A percentile compares a stretch with the other conserved stretches of the same genome.
Conservation (phyloP, 2,329 filamentous ascomycete genomes). For the Botryotinia calthae region DNA sequence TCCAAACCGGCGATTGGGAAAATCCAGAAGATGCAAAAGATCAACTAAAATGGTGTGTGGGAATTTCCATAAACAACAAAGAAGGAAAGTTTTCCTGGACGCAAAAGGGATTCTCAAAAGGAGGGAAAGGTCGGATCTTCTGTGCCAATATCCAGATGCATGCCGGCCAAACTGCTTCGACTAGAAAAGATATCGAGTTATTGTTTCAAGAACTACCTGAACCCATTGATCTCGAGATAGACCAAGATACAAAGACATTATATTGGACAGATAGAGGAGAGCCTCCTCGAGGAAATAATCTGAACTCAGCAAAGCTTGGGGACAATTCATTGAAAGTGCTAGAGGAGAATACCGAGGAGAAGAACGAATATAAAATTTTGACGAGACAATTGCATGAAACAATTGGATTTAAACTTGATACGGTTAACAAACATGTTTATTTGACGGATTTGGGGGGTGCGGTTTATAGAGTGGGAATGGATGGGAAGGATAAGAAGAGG, state of each 20-base stretch:
- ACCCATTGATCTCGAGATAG: slow-evolving; percentile 57
- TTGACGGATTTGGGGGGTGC: slow-evolving; percentile 44
- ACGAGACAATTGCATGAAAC: slow-evolving; percentile 45
- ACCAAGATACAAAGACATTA: slow-evolving; percentile 45
- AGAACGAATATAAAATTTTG: slow-evolving; percentile 33
- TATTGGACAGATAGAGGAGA: slow-evolving; percentile 64
- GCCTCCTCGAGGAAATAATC: slow-evolving; percentile 51
- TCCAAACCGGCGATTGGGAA: slow-evolving; percentile 28
- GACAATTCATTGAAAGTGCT: background rate
- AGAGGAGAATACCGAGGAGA: slow-evolving; percentile 3
- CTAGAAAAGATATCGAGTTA: slow-evolving; percentile 25
- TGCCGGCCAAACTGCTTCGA: slow-evolving; percentile 32
- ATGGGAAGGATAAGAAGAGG: slow-evolving; percentile 31
- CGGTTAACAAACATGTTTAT: slow-evolving; percentile 40
- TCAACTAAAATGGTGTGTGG: slow-evolving; percentile 51
- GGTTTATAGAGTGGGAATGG: slow-evolving; percentile 41
- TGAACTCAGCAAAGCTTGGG: slow-evolving; percentile 44
- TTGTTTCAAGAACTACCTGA: slow-evolving; percentile 50
- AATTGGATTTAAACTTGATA: slow-evolving; percentile 47
- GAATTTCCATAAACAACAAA: slow-evolving; percentile 48
- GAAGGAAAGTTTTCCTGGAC: slow-evolving; percentile 56
- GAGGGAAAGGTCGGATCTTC: slow-evolving; percentile 51
- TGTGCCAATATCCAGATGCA: slow-evolving; percentile 45
- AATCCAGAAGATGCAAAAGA: slow-evolving; percentile 20
- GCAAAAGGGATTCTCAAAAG: slow-evolving; percentile 56